phyloP scores from a whole-genome alignment of 179 eudicot genomes.

The Actinidia chinensis region DNA sequence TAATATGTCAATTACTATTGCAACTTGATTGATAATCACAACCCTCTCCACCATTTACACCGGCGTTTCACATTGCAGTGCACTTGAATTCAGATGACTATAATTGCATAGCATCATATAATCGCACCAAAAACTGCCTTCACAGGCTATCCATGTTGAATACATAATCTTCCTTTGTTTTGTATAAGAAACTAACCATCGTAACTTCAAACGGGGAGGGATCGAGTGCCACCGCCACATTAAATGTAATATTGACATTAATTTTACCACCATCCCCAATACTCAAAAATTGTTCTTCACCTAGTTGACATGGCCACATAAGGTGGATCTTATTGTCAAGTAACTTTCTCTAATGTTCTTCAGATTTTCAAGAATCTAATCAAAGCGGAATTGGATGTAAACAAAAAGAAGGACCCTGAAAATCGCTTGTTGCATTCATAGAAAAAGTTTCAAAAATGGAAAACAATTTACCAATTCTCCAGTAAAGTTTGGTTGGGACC shows the following conservation, averaged over 20 bases:
- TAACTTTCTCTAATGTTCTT: too few species aligned
- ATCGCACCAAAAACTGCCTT: not conserved
- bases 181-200: not conserved
- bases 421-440: not conserved
- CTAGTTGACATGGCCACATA: not conserved
- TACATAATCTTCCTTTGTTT: not conserved
- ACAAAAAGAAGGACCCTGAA: not conserved
- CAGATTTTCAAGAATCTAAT: not conserved
- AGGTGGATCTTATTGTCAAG: not conserved
- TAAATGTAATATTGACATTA: not conserved
- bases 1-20: not conserved
- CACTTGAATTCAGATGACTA: not conserved
- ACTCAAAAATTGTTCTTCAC: not conserved
- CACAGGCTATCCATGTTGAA: not conserved
- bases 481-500: too few species aligned
- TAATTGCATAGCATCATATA: not conserved
- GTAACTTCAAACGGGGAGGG: not conserved
- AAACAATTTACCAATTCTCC: too few species aligned
- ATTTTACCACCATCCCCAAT: not conserved
- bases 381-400: not conserved
- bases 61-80: not conserved
- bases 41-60: not conserved
- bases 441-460: not conserved
- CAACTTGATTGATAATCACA: not conserved
- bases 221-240: not conserved